Conservation (phyloP, 2,329 filamentous ascomycete species). For the Cladosporium sphaerospermum region DNA sequence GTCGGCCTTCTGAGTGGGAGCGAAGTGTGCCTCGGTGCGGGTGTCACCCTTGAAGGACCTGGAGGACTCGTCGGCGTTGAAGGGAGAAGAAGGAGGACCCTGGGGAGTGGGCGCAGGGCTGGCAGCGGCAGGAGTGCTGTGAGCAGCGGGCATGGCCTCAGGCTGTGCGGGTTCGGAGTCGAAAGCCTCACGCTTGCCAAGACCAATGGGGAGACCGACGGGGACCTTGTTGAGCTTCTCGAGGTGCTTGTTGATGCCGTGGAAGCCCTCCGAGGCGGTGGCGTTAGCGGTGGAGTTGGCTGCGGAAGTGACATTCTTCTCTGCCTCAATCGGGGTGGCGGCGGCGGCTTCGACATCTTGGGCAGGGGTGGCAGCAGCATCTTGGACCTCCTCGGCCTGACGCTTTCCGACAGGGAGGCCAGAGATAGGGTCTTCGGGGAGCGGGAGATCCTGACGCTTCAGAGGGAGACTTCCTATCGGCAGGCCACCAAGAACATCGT, state of each 20-base stretch:
- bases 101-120: background rate
- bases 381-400: background rate
- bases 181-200: background rate
- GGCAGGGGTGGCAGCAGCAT: background rate
- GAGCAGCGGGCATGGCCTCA: background rate
- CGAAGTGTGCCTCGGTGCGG: background rate
- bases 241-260: conserved; percentile 8
- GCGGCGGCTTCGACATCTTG: background rate
- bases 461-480: background rate
- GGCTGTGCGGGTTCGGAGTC: background rate
- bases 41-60: background rate
- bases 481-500: background rate
- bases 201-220: background rate
- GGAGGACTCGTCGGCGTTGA: background rate
- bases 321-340: background rate
- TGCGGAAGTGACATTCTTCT: background rate
- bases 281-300: background rate
- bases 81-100: background rate
- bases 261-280: background rate
- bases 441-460: background rate
- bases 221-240: conserved; percentile 1
- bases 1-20: background rate
- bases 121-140: background rate
- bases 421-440: background rate
- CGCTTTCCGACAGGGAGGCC: background rate